Conservation (phyloP, 176 grass and related monocot genomes). For the Thinopyrum elongatum region DNA sequence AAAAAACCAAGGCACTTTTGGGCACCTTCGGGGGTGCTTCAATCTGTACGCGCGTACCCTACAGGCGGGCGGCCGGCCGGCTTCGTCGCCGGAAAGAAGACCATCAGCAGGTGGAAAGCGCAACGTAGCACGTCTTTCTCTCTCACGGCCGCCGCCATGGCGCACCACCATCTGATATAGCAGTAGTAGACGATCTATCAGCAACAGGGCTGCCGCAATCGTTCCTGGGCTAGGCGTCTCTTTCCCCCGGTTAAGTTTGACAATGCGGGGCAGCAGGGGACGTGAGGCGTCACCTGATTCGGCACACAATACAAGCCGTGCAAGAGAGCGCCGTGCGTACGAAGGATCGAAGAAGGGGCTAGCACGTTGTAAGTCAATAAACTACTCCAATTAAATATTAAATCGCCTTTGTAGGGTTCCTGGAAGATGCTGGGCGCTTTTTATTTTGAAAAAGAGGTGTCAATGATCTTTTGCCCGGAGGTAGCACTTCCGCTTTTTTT, state of each 20-base stretch:
- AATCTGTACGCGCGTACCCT: neutral
- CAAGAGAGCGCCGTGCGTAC: neutral
- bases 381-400: neutral
- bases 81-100: neutral
- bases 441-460: neutral
- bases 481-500: too few relatives aligned
- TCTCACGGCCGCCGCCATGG: neutral
- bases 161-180: neutral
- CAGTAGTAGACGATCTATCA: neutral
- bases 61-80: too few relatives aligned
- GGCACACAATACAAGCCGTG: neutral
- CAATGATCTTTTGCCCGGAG: neutral
- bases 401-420: neutral
- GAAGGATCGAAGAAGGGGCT: neutral
- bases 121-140: neutral
- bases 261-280: neutral
- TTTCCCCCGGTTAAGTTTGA: slow-evolving; percentile 36
- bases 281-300: neutral
- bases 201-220: too few relatives aligned
- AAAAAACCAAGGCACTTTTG: neutral
- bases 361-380: neutral
- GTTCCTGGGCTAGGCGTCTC: neutral
- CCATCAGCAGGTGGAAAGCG: neutral
- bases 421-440: neutral
- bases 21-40: neutral